Percentiles rank a stretch among this genome's conserved stretches.
Evolutionary conservation across 2,329 filamentous ascomycete genomes (phyloP).

Genomic region (Acarospora socialis): DNA sequence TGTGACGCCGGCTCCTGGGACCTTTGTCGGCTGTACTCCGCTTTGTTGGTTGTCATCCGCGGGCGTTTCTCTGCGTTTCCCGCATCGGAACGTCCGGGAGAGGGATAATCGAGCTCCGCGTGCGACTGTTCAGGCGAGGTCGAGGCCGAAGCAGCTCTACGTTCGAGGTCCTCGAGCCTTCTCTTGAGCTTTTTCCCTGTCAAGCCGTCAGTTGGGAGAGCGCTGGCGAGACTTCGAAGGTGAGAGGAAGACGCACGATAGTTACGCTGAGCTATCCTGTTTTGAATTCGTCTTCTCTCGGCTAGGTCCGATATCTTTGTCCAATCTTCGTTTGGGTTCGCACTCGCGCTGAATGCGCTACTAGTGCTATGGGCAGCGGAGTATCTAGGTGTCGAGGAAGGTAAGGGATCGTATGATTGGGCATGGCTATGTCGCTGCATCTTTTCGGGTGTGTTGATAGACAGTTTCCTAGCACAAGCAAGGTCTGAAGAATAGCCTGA

Average conservation of each 20-base stretch:
- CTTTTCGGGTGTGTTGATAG: no score
- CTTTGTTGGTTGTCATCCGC: constrained; percentile 16
- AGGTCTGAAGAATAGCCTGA: no score
- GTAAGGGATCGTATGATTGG: no score
- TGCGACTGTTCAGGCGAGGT: constrained; percentile 46
- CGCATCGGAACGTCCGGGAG: constrained; percentile 15
- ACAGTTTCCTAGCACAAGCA: no score
- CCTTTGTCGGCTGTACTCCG: constrained; percentile 12
- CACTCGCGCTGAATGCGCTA: constrained; percentile 87
- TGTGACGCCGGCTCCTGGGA: constrained; percentile 22
- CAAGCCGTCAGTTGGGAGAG: constrained; percentile 4
- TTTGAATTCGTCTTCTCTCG: constrained; percentile 86
- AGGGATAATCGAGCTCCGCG: constrained; percentile 33
- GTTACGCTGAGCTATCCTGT: constrained; percentile 93
- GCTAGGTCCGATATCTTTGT: constrained; percentile 97
- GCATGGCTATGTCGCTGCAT: no score
- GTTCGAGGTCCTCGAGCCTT: constrained; percentile 49
- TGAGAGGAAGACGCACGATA: constrained; percentile 53
- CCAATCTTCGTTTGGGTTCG: constrained; percentile 96
- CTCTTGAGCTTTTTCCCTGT: constrained; percentile 54
- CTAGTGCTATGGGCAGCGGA: constrained; percentile 64
- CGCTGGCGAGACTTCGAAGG: background rate
- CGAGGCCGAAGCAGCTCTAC: constrained; percentile 45
- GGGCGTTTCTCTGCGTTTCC: constrained; percentile 17
- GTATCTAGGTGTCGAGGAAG: constrained; percentile 40